Evolutionary conservation across 768 basidiomycete species (phyloP).

Genomic region (Lactarius indigo): DNA sequence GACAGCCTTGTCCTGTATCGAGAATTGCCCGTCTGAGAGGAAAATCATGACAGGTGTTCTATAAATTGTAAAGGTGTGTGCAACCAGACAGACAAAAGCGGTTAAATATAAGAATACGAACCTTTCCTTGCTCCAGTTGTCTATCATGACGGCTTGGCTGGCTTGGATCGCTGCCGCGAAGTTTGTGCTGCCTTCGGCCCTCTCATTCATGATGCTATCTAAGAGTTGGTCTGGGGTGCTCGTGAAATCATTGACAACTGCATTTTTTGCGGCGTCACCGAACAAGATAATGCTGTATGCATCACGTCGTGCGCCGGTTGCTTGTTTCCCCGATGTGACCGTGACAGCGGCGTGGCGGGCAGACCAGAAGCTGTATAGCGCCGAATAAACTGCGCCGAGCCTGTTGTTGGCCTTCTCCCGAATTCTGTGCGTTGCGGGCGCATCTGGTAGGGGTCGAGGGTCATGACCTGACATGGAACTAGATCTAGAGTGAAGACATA

Average conservation of each 20-base stretch:
- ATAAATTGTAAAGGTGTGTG: conserved; percentile 12
- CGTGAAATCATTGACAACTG: conserved; percentile 44
- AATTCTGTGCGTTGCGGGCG: conserved; percentile 41
- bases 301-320: conserved; percentile 39
- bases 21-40: conserved; percentile 53
- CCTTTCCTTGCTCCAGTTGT: conserved; percentile 51
- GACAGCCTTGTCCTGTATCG: conserved; percentile 37
- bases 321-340: conserved; percentile 28
- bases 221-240: conserved; percentile 46
- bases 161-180: conserved; percentile 39
- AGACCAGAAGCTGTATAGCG: conserved; percentile 53
- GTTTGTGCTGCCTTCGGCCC: conserved; percentile 39
- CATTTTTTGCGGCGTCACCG: conserved; percentile 26
- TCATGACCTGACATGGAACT: conserved; percentile 47
- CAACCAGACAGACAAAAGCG: background rate
- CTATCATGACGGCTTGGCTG: conserved; percentile 40
- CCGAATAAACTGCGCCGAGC: conserved; percentile 58
- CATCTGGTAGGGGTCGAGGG: conserved; percentile 41
- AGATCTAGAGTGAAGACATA: conserved; percentile 38
- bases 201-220: conserved; percentile 34
- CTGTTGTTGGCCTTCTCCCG: conserved; percentile 40
- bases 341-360: conserved; percentile 43
- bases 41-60: conserved; percentile 54
- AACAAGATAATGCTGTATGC: conserved; percentile 59
- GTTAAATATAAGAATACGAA: conserved; percentile 18